phyloP scores from a whole-genome alignment of 1,139 yeast species.

The Hyphopichia pseudoburtonii region DNA sequence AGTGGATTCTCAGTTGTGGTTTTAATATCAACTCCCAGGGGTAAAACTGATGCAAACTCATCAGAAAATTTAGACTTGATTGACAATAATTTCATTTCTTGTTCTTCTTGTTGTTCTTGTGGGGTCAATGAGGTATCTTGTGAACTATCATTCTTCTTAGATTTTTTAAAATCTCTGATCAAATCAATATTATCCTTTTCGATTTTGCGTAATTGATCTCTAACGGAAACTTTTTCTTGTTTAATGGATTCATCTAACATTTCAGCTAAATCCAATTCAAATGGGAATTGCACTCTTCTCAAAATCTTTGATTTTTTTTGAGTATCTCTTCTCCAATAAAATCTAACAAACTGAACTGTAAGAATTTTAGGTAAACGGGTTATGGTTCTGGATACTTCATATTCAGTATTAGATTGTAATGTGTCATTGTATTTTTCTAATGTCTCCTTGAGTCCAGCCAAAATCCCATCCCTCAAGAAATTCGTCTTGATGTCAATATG shows the following conservation, averaged over 20 bases:
- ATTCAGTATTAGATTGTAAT: conserved; percentile 68
- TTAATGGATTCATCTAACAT: conserved; percentile 76
- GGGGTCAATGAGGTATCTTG: conserved; percentile 38
- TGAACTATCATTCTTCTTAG: conserved; percentile 38
- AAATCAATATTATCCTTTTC: conserved; percentile 77
- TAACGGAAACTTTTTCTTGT: conserved; percentile 60
- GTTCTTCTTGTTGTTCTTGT: conserved; percentile 46
- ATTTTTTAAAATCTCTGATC: conserved; percentile 72
- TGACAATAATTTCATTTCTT: conserved; percentile 45
- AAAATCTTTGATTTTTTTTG: conserved; percentile 88
- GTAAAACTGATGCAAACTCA: conserved; percentile 41
- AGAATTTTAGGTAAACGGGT: conserved; percentile 83
- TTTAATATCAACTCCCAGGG: conserved; percentile 25
- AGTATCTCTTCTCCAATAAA: conserved; percentile 93
- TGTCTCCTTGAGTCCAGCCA: conserved; percentile 71
- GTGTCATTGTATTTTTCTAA: conserved; percentile 76
- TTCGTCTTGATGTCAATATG: conserved; percentile 86
- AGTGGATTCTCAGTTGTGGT: conserved; percentile 77
- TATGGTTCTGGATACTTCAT: conserved; percentile 66
- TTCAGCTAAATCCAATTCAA: conserved; percentile 85
- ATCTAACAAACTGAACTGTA: conserved; percentile 90
- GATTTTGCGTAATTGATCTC: conserved; percentile 76
- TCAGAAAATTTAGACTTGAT: conserved; percentile 46
- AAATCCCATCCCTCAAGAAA: conserved; percentile 82
- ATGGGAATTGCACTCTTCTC: conserved; percentile 92